Conservation (phyloP, 192 early-diverging fungal species). For the Lobosporangium transversale region DNA sequence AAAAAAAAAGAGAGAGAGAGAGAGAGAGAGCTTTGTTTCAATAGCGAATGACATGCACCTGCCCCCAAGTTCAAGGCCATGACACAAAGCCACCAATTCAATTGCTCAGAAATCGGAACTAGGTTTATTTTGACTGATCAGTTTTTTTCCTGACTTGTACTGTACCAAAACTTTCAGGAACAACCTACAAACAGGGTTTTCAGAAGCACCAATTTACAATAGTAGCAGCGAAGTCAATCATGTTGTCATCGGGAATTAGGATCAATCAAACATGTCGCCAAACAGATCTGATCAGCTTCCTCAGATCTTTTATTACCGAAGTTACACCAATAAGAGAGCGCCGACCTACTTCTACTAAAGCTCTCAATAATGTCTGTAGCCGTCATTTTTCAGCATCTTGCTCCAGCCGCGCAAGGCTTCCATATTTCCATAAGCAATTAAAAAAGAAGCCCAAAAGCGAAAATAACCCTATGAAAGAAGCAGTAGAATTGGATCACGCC, state of each 20-base stretch:
- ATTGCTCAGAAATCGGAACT: too few species aligned
- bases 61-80: too few species aligned
- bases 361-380: too few species aligned
- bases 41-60: too few species aligned
- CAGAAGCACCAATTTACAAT: too few species aligned
- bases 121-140: too few species aligned
- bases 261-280: background rate
- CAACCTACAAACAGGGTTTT: too few species aligned
- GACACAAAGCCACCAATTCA: too few species aligned
- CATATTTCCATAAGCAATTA: conserved; percentile 43
- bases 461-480: background rate
- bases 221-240: background rate
- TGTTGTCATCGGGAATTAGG: conserved; percentile 12
- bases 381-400: conserved; percentile 21
- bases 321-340: too few species aligned
- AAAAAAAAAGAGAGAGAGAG: background rate
- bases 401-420: conserved; percentile 3
- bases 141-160: too few species aligned
- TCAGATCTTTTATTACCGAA: conserved; percentile 4
- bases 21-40: background rate
- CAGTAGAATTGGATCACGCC: background rate
- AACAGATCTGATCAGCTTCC: background rate
- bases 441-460: conserved; percentile 21
- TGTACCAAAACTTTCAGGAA: too few species aligned
- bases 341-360: too few species aligned